These are phyloP conservation scores for Tephrocybe rancida DNA, from an alignment of 768 basidiomycete species.

Conservation along the genomic window DNA sequence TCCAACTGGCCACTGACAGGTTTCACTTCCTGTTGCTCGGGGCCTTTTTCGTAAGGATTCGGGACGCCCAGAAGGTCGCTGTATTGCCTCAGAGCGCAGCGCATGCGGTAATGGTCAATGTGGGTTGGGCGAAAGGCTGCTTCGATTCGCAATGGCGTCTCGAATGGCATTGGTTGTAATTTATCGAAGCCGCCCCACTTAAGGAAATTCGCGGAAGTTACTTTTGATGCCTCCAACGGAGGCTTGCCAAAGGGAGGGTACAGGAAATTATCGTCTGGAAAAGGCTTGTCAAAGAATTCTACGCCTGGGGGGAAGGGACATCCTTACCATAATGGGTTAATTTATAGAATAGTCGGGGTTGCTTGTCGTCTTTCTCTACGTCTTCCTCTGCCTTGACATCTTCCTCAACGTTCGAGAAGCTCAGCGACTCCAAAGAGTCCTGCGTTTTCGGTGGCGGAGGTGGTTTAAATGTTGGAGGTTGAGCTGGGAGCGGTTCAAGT, in stretches of 20 bases:
- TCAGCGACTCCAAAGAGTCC: too few relatives aligned
- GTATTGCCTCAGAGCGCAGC: constrained; percentile 26
- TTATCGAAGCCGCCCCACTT: constrained; percentile 40
- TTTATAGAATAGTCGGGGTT: constrained; percentile 3
- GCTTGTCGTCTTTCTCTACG: constrained; percentile 3
- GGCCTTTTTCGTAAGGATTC: constrained; percentile 27
- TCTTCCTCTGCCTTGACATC: background rate
- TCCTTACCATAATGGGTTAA: constrained; percentile 22
- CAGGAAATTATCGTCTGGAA: background rate
- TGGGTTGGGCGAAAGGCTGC: constrained; percentile 23
- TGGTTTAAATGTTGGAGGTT: background rate
- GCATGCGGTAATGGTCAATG: constrained; percentile 31
- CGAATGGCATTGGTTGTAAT: constrained; percentile 28
- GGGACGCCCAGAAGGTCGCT: constrained; percentile 17
- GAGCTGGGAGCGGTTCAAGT: constrained; percentile 17
- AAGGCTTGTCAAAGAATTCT: background rate
- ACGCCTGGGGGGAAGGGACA: background rate
- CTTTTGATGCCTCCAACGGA: background rate
- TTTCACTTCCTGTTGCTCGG: constrained; percentile 1
- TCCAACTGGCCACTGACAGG: too few relatives aligned
- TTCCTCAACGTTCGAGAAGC: too few relatives aligned
- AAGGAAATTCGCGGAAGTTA: constrained; percentile 22
- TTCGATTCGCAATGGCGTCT: constrained; percentile 20
- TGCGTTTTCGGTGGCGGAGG: too few relatives aligned
- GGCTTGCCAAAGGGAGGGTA: background rate